Evolutionary conservation across 345 rosid genomes (phyloP).

Genomic region (Raphanus raphanistrum): DNA sequence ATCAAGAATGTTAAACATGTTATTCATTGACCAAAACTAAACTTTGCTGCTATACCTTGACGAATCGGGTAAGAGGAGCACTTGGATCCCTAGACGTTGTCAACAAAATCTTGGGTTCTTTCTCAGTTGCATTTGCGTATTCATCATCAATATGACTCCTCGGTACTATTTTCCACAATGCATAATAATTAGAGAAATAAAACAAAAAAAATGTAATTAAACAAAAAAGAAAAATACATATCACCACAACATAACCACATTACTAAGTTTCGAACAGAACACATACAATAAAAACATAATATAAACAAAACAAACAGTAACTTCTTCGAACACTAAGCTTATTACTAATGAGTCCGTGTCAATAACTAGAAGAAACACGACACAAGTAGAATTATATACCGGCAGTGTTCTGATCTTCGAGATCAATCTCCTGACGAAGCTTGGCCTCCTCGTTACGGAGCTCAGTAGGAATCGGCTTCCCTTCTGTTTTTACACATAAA

Average conservation of each 20-base stretch:
- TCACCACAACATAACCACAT: neutral
- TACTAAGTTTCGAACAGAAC: neutral
- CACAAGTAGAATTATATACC: constrained; percentile 34
- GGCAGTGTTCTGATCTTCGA: constrained; percentile 81
- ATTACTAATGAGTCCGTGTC: neutral
- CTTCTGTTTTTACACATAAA: constrained; percentile 51
- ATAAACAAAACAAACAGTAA: neutral
- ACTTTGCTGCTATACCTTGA: constrained; percentile 50
- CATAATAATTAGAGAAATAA: constrained; percentile 4
- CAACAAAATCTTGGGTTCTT: constrained; percentile 75
- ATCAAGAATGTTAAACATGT: neutral
- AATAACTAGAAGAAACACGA: neutral
- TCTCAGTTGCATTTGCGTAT: constrained; percentile 68
- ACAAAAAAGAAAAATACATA: neutral
- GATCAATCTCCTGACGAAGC: constrained; percentile 84
- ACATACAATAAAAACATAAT: neutral
- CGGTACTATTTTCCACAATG: constrained; percentile 46
- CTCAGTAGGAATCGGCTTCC: constrained; percentile 94
- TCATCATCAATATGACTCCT: constrained; percentile 84
- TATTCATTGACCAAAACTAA: neutral
- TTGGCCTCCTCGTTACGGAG: constrained; percentile 78
- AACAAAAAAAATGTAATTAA: neutral
- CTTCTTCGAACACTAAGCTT: neutral
- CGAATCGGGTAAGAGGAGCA: constrained; percentile 75
- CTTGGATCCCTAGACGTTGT: constrained; percentile 90